Evolutionary conservation across 257 asterid species (phyloP).

Genomic region (Thymus quinquecostatus): DNA sequence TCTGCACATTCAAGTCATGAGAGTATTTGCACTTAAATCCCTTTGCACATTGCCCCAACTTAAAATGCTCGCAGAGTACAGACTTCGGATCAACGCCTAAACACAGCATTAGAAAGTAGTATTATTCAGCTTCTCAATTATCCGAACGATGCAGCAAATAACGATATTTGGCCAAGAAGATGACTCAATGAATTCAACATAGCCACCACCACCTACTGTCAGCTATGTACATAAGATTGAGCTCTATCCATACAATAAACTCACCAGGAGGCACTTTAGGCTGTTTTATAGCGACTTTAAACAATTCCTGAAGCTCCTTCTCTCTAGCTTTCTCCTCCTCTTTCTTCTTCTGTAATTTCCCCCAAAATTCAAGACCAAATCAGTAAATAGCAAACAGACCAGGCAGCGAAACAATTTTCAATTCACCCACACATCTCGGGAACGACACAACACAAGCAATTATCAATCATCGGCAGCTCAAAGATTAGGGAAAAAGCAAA

Average conservation of each 20-base stretch:
- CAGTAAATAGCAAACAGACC: not conserved
- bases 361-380: not conserved
- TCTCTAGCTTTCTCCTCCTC: constrained; percentile 95
- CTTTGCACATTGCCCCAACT: constrained; percentile 86
- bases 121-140: constrained; percentile 12
- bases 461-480: not conserved
- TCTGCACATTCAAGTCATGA: constrained; percentile 91
- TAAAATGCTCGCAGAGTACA: constrained; percentile 77
- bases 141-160: constrained; percentile 5
- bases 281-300: constrained; percentile 86
- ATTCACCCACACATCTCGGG: not conserved
- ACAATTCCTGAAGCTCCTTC: constrained; percentile 83
- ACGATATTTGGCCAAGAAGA: not conserved
- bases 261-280: constrained; percentile 96
- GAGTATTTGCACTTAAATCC: constrained; percentile 98
- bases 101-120: constrained; percentile 12
- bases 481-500: constrained; percentile 6
- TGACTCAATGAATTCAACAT: not conserved
- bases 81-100: constrained; percentile 97
- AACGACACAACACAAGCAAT: not conserved
- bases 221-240: not conserved
- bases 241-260: constrained; percentile 12
- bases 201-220: not conserved
- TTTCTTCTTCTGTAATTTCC: constrained; percentile 80
- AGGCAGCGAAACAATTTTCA: not conserved